Conservation (phyloP, 306 rosid species). For the Trifolium repens region DNA sequence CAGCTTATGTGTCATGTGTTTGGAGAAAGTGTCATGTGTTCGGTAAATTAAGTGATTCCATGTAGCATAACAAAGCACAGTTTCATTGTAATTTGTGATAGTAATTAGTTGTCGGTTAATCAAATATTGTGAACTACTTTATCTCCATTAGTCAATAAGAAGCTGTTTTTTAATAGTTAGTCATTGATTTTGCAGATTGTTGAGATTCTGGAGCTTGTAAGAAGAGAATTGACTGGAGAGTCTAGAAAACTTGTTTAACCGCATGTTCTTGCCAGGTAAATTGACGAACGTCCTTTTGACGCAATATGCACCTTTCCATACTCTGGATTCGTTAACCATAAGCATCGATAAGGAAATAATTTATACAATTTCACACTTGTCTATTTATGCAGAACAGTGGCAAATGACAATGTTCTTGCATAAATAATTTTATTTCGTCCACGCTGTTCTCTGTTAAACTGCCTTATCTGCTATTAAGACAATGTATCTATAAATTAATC, state of each 20-base stretch:
- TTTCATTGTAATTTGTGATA: background rate
- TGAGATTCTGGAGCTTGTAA: conserved; percentile 79
- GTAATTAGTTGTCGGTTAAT: background rate
- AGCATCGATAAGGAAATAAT: conserved; percentile 21
- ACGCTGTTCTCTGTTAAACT: conserved; percentile 16
- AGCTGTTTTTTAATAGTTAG: conserved; percentile 26
- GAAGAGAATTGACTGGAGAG: conserved; percentile 66
- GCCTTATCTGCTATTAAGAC: conserved; percentile 2
- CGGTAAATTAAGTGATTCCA: background rate
- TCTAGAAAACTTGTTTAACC: conserved; percentile 49
- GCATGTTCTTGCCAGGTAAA: conserved; percentile 50
- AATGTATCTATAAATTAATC: conserved; percentile 26
- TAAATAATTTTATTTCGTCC: conserved; percentile 17
- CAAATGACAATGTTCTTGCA: conserved; percentile 9
- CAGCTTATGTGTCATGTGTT: conserved; percentile 1
- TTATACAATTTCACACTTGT: background rate
- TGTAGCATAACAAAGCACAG: background rate
- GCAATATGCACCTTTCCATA: conserved; percentile 5
- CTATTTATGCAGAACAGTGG: too few relatives aligned
- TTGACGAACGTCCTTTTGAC: conserved; percentile 10
- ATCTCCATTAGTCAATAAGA: background rate
- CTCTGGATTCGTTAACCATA: conserved; percentile 22
- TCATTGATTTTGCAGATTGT: conserved; percentile 58
- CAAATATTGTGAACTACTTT: too few relatives aligned
- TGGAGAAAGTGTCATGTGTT: background rate